Conservation (phyloP, 768 basidiomycete species). For the Leucogyrophana mollusca region DNA sequence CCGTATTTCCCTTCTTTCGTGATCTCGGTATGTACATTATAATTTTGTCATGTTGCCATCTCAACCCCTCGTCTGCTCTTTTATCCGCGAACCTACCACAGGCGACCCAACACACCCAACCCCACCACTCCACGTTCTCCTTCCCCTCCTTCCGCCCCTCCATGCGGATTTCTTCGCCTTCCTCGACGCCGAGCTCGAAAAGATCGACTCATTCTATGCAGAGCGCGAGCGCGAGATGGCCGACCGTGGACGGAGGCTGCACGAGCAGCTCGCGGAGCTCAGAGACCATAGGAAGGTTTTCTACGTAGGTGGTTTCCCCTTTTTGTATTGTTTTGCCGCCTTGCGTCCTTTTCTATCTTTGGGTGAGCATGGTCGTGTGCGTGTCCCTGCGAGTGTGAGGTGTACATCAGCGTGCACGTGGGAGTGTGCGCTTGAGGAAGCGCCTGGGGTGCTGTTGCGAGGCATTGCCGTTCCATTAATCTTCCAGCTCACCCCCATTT, state of each 20-base stretch:
- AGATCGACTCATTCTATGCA: conserved; percentile 82
- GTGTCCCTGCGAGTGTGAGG: too few species aligned
- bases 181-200: conserved; percentile 78
- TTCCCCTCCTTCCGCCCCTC: conserved; percentile 54
- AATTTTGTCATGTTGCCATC: too few species aligned
- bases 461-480: conserved; percentile 1
- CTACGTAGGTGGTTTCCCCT: conserved; percentile 40
- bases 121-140: conserved; percentile 41
- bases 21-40: conserved; percentile 13
- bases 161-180: conserved; percentile 75
- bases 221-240: conserved; percentile 66
- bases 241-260: conserved; percentile 44
- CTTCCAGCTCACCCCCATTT: neutral
- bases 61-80: neutral
- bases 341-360: too few species aligned
- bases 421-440: too few species aligned
- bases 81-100: conserved; percentile 4
- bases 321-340: too few species aligned
- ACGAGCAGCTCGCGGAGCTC: conserved; percentile 73
- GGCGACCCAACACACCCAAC: conserved; percentile 13
- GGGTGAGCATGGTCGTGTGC: too few species aligned
- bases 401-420: too few species aligned
- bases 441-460: too few species aligned
- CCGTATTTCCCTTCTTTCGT: conserved; percentile 3
- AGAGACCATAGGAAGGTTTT: conserved; percentile 62